A percentile compares a stretch with the other conserved stretches of the same genome.
These are phyloP conservation scores for Penstemon eatonii DNA, from an alignment of 257 asterid species.

Conservation along the genomic window DNA sequence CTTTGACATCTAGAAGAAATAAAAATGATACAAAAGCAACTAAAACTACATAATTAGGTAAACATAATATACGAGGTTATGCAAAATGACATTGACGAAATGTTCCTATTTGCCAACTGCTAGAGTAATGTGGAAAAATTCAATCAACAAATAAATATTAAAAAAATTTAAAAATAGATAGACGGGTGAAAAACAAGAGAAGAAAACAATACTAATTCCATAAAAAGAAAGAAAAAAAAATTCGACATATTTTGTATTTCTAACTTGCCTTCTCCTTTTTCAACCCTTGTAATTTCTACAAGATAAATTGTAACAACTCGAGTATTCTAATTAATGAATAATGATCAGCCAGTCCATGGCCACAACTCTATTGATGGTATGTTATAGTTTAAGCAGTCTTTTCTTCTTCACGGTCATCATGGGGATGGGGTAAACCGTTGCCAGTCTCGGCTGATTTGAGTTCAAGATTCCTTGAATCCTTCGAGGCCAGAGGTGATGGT, in stretches of 20 bases:
- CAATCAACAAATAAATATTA: background rate
- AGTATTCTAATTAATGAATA: conserved; percentile 5
- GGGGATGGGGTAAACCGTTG: conserved; percentile 37
- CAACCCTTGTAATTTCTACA: conserved; percentile 36
- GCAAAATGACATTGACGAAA: too few relatives aligned
- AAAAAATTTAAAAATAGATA: background rate
- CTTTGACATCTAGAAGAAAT: background rate
- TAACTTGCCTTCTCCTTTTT: conserved; percentile 19
- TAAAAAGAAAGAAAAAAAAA: conserved; percentile 10
- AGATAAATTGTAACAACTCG: conserved; percentile 22
- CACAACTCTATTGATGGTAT: conserved; percentile 7
- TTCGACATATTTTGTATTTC: conserved; percentile 22
- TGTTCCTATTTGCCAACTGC: background rate
- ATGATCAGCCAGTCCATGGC: background rate
- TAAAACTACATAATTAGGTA: background rate
- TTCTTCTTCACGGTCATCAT: conserved; percentile 54
- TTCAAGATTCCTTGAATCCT: conserved; percentile 57
- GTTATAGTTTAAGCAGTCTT: conserved; percentile 61
- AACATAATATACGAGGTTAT: background rate
- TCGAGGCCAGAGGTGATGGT: conserved; percentile 60
- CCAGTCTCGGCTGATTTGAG: conserved; percentile 40
- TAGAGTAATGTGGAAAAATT: background rate
- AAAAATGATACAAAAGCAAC: background rate
- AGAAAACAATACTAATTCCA: background rate
- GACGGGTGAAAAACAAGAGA: conserved; percentile 22